A percentile compares a stretch with the other conserved stretches of the same genome.
Conservation (phyloP, 2,329 filamentous ascomycete genomes). For the Aspergillus sp. region DNA sequence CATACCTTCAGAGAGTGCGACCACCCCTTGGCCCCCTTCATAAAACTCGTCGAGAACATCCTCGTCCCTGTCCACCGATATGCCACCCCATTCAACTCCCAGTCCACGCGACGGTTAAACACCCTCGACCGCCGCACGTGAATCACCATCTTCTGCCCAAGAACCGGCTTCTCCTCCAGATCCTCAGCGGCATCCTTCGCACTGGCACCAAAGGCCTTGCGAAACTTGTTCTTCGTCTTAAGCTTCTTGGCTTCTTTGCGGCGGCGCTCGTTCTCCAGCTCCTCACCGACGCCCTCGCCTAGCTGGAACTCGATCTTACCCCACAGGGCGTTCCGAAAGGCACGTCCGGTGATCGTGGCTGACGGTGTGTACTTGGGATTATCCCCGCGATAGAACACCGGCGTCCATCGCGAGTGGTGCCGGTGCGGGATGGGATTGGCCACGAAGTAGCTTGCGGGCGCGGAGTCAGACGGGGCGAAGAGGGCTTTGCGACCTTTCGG, state of each 20-base stretch:
- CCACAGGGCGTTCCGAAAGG: conserved; percentile 4
- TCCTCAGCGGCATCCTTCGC: not conserved
- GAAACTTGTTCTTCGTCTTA: conserved; percentile 7
- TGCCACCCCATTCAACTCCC: conserved; percentile 6
- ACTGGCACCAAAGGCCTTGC: conserved; percentile 4
- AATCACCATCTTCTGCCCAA: not conserved
- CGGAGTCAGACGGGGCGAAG: conserved; percentile 4
- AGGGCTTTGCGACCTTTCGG: conserved; percentile 8
- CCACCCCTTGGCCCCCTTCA: conserved; percentile 5
- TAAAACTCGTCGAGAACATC: conserved; percentile 5
- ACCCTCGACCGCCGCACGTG: not conserved
- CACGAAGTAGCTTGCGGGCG: conserved; percentile 7
- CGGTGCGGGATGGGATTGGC: conserved; percentile 6
- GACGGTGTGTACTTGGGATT: conserved; percentile 8
- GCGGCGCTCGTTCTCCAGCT: conserved; percentile 5
- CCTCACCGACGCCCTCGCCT: conserved; percentile 9
- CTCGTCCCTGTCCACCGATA: conserved; percentile 11
- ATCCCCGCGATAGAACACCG: conserved; percentile 10
- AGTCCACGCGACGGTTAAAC: conserved; percentile 3
- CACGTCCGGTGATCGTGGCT: conserved; percentile 4
- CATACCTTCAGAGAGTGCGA: conserved; percentile 12
- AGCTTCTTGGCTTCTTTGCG: not conserved
- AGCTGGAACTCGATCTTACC: conserved; percentile 2
- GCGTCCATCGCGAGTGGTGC: conserved; percentile 2
- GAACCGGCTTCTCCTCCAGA: not conserved